Evolutionary conservation across 2,329 filamentous ascomycete species (phyloP).

Genomic region (Trichoderma koningii): DNA sequence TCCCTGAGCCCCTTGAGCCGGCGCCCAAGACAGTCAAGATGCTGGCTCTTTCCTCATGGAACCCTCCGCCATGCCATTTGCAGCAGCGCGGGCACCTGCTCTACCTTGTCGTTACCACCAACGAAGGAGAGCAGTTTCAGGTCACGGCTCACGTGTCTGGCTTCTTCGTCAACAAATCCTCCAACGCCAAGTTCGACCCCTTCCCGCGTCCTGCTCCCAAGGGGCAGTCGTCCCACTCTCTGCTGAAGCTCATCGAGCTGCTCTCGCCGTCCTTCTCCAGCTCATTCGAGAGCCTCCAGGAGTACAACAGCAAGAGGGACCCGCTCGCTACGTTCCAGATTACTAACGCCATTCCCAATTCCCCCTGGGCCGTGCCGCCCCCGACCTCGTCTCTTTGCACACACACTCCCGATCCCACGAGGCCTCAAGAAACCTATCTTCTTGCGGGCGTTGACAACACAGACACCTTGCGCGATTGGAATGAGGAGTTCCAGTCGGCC

Average conservation of each 20-base stretch:
- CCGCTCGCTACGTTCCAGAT: conserved; percentile 92
- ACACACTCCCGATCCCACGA: conserved; percentile 81
- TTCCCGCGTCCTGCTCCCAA: conserved; percentile 78
- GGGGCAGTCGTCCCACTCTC: conserved; percentile 76
- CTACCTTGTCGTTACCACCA: conserved; percentile 85
- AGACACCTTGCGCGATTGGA: conserved; percentile 95
- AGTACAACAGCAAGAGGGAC: conserved; percentile 82
- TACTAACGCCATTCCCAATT: conserved; percentile 88
- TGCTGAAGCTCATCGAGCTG: conserved; percentile 75
- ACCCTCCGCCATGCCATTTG: conserved; percentile 89
- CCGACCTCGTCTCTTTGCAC: conserved; percentile 63
- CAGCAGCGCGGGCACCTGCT: conserved; percentile 90
- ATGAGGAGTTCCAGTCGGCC: conserved; percentile 97
- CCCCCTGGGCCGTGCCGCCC: conserved; percentile 84
- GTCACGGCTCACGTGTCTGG: conserved; percentile 92
- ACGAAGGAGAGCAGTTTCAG: conserved; percentile 92
- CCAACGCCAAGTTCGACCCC: conserved; percentile 93
- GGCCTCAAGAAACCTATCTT: conserved; percentile 90
- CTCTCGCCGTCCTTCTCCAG: conserved; percentile 81
- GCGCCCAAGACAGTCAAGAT: conserved; percentile 89
- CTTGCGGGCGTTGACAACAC: conserved; percentile 90
- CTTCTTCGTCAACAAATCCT: conserved; percentile 96
- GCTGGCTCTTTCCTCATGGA: conserved; percentile 89
- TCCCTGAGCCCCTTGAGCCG: conserved; percentile 66
- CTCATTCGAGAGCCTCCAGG: conserved; percentile 76